These are phyloP conservation scores for Sphaerobolus stellatus DNA, from an alignment of 1,284 basidiomycete species.

Conservation along the genomic window DNA sequence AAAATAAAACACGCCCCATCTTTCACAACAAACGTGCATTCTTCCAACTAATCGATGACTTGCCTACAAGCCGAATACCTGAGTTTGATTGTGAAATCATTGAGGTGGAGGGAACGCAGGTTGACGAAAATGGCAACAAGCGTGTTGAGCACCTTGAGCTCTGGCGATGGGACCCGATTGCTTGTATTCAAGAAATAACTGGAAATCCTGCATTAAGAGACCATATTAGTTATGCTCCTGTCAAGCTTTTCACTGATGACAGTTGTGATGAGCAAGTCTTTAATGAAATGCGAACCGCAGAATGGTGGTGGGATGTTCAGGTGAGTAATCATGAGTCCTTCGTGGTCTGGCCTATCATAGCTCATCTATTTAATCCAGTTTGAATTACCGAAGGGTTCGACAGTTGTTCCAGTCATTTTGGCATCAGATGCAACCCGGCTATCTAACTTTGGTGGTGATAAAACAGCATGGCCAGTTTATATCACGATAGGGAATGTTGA, in stretches of 20 bases:
- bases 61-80: slow-evolving; percentile 19
- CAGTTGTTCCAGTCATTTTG: slow-evolving; percentile 9
- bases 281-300: slow-evolving; percentile 25
- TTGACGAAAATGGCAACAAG: slow-evolving; percentile 14
- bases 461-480: slow-evolving; percentile 21
- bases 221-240: slow-evolving; percentile 25
- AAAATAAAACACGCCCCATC: slow-evolving; percentile 13
- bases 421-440: slow-evolving; percentile 10
- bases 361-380: not conserved
- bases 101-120: slow-evolving; percentile 21
- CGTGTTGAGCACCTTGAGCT: slow-evolving; percentile 25
- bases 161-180: slow-evolving; percentile 32
- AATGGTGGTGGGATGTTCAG: slow-evolving; percentile 30
- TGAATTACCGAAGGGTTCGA: slow-evolving; percentile 3
- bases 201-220: slow-evolving; percentile 29
- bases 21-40: slow-evolving; percentile 20
- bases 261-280: slow-evolving; percentile 1
- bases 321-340: slow-evolving; percentile 19
- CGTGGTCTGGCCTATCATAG: too few species aligned
- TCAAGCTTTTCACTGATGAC: slow-evolving; percentile 21
- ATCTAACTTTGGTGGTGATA: slow-evolving; percentile 3
- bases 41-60: slow-evolving; percentile 18
- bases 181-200: slow-evolving; percentile 32
- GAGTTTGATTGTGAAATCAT: slow-evolving; percentile 20
- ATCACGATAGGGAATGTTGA: slow-evolving; percentile 24